Conservation (phyloP, 768 basidiomycete genomes). For the Auricularia auricula-judae region DNA sequence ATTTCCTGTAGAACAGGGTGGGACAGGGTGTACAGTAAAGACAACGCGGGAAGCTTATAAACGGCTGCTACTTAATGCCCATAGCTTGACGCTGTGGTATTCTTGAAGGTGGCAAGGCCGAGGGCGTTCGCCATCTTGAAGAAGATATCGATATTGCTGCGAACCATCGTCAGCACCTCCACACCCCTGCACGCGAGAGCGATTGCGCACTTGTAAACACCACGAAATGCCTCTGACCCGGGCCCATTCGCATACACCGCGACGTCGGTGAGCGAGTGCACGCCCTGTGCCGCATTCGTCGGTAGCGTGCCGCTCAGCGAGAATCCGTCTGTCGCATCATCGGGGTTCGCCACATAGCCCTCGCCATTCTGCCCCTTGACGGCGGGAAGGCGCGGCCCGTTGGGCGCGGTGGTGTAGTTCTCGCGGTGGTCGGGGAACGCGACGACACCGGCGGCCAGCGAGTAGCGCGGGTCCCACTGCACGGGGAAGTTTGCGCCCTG, state of each 20-base stretch:
- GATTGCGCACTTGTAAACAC: slow-evolving; percentile 14
- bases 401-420: slow-evolving; percentile 10
- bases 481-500: slow-evolving; percentile 23
- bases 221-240: slow-evolving; percentile 21
- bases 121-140: slow-evolving; percentile 22
- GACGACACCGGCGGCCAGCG: slow-evolving; percentile 18
- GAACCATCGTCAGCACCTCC: too few relatives aligned
- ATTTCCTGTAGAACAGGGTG: too few relatives aligned
- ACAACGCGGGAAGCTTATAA: too few relatives aligned
- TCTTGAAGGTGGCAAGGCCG: slow-evolving; percentile 13
- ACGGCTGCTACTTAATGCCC: background rate
- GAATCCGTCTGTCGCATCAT: slow-evolving; percentile 22
- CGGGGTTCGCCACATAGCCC: slow-evolving; percentile 18
- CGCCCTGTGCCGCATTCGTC: slow-evolving; percentile 17
- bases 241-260: slow-evolving; percentile 23
- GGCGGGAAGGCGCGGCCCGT: slow-evolving; percentile 19
- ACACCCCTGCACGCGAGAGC: too few relatives aligned
- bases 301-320: slow-evolving; percentile 23
- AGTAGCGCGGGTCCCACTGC: slow-evolving; percentile 27
- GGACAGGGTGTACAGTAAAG: too few relatives aligned
- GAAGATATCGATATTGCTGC: slow-evolving; percentile 16
- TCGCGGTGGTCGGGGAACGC: slow-evolving; percentile 19
- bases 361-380: slow-evolving; percentile 10
- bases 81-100: background rate
- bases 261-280: slow-evolving; percentile 24